Evolutionary conservation across 768 basidiomycete genomes (phyloP), one percentile per base, ranked within the genome.

Genomic region (Pleurotus sapidus): DNA sequence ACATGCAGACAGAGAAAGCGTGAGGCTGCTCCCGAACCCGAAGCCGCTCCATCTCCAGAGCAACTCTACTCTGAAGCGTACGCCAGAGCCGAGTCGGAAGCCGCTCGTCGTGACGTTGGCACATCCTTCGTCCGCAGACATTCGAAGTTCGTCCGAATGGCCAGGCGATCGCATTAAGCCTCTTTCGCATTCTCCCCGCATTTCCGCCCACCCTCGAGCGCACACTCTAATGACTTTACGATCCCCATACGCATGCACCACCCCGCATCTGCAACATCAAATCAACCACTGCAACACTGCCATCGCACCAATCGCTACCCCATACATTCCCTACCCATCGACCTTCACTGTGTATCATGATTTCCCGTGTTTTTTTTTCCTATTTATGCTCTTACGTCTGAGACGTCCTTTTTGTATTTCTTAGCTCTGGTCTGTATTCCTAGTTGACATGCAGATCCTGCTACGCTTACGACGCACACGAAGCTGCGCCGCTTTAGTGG

Each of bases 401-500:
- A 15, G 46, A 25, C 38, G 8, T 54, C 38, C 25, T 6, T 54
- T 42, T 25, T 54, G 51, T 54, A 54, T 54, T 25, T 42, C 51
- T 42, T 42, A 54, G 51, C 24, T 27, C 49, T 27, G 49, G 15
- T 50, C 51, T 54, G 51, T 54, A 54, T 54, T 54, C 51, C 51
- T 54, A 54, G 51, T 42, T 54, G 51, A 54, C 39, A 18, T 40
- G 51, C 51, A 54, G 51, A 54, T 54, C 51, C 39, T 38, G 9
- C 37, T 14, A 17, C 18, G 20, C 42, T 54, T 18, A 54, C 51
- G 51, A 54, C 51, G 51, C 51, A 54, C 51, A 54, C 25, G 51
- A 54, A 54, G 51, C 51, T 54, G 51, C 51, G 51, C 51, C 51
- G 46, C 46, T 48, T 48, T 48, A 42, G 51, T 54, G 39, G 24